Base-by-base conservation (phyloP, 345 rosid species). In the Stellera chamaejasme region DNA sequence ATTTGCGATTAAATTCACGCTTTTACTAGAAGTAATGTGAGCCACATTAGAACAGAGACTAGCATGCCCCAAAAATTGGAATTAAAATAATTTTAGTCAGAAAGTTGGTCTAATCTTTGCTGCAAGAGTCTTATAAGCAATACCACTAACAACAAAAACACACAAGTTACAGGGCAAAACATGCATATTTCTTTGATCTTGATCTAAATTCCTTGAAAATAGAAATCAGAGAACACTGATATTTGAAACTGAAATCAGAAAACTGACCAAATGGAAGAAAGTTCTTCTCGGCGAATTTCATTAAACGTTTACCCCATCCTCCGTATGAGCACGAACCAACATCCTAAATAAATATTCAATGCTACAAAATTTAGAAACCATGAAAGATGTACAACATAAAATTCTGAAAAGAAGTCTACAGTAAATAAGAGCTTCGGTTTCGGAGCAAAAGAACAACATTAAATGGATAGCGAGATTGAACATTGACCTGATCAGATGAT, bases 191-290 rank as follows among this genome's bases (percentile, higher is more conserved):
- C 10, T 46, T 41, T 28, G 19, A 6, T 11, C 32, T 23, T 25
- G 10, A 60, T 25, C 43, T 43, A 15, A 15, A 11, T 44, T 13
- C 11, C 11, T 11, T 28, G n/a, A 42, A 5, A 49, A 19, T 11
- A n/a, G 23, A 19, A 13, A 41, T 26, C 14, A 23, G 6, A 41
- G 15, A 32, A 42, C 58, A 60, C 12, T 28, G 7, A 8, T 16
- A 66, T 50, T 55, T 13, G 23, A 46, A 50, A 6, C n/a, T 45
- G 16, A 56, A 10, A 43, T 44, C 25, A 58, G 10, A 12, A 45
- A 39, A 19, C 32, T 61, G 67, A 90, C 97, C 96, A 41, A 90
- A 57, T 1, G 97, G 96, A 65, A 90, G 87, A 67, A 90, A 90
- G 74, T 90, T 90, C 57, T 75, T 45, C 6, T 76, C 66, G 10